These are phyloP conservation scores for Niebla homalea DNA, from an alignment of 495 filamentous ascomycete species.

Conservation along the genomic window DNA sequence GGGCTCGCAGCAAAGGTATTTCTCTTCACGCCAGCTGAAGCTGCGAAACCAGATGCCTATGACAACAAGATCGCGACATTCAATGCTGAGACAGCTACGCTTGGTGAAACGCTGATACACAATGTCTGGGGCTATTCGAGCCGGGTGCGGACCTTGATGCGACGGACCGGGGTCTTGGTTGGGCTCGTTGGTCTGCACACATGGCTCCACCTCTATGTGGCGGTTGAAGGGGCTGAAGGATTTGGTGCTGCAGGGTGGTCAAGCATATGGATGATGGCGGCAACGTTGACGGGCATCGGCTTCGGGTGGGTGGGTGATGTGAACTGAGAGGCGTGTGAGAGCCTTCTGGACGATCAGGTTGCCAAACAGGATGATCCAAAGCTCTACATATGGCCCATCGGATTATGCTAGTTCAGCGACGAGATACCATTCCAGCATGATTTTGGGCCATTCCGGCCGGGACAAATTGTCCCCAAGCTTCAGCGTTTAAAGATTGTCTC, in stretches of 20 bases:
- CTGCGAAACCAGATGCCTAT: conserved; percentile 25
- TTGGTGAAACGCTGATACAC: conserved; percentile 46
- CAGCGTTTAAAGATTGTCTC: neutral
- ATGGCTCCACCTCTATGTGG: conserved; percentile 46
- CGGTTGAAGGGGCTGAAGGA: conserved; percentile 51
- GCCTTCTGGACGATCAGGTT: neutral
- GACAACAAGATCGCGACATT: conserved; percentile 26
- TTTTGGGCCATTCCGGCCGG: too few relatives aligned
- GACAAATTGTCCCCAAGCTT: too few relatives aligned
- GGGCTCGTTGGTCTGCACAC: conserved; percentile 46
- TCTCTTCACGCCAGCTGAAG: conserved; percentile 58
- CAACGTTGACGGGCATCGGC: conserved; percentile 40
- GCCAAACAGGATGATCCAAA: neutral
- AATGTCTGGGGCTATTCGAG: conserved; percentile 47
- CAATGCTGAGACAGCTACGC: conserved; percentile 38
- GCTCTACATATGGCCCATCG: too few relatives aligned
- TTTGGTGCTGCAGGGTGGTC: conserved; percentile 58
- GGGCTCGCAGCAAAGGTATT: conserved; percentile 59
- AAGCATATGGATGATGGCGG: conserved; percentile 52
- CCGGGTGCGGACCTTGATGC: conserved; percentile 50
- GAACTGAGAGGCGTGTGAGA: neutral
- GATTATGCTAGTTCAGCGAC: neutral
- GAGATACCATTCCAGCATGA: neutral
- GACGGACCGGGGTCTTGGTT: conserved; percentile 49
- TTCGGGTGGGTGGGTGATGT: conserved; percentile 49